Base-by-base conservation (phyloP, 2,329 filamentous ascomycete genomes). In the Xylaria sp. region DNA sequence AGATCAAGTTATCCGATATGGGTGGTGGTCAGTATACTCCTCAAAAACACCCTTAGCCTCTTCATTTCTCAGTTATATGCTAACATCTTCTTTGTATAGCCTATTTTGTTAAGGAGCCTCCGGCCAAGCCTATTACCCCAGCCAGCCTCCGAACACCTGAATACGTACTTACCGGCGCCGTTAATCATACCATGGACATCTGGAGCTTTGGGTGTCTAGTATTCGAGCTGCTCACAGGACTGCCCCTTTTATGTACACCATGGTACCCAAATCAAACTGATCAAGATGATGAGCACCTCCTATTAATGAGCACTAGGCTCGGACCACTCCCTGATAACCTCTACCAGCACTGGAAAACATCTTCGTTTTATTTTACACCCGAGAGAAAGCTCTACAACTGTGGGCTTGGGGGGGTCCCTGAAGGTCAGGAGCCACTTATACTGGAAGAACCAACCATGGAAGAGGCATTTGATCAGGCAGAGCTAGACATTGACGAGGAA, bases 191-290 rank as follows among this genome's bases (percentile, higher is more conserved):
- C 2, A 54, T 75, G 4, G 77, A 77, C 51, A 57, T 78, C 25
- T 79, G 76, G 77, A 78, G 76, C 61, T 79, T 78, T 40, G 75
- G 77, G 60, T 78, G 76, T 51, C 75, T 79, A 60, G 37, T 77
- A 21, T 79, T 77, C 65, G 73, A 78, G 69, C 73, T 78, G 27
- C 48, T 79, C 27, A 77, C 75, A 13, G 77, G 77, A 47, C 69
- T 72, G 44, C 75, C 73, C 10, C 73, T 78, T 40, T 76, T 77
- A 66, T 76, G 73, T 35, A 59, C 76, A 60, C 72, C 71, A 12
- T 63, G 65, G 54, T 40, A 53, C 42, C 10, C n/a, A 48, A n/a
- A 35, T 40, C 66, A 71, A 59, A 21, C 62, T 51, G 32, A 53
- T 2, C 13, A 55, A 42, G 71, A 77, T 64, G 73, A 77, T 44